A percentile compares a stretch with the other conserved stretches of the same genome.
These are phyloP conservation scores for Saccharomyces hybrid DNA, from an alignment of 1,139 yeast species.

Conservation along the genomic window DNA sequence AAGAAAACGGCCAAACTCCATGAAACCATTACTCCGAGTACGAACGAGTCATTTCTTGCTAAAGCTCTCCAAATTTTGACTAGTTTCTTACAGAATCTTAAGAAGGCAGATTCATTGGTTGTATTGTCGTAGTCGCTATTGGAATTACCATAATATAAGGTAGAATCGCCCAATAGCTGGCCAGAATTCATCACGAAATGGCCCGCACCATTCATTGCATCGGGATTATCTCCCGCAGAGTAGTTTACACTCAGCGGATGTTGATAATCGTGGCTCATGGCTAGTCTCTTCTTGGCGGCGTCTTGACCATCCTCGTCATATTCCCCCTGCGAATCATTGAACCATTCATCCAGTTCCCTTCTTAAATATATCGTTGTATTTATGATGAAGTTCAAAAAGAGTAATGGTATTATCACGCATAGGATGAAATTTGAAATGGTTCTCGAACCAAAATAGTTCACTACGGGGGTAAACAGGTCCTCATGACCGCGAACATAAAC, in stretches of 20 bases:
- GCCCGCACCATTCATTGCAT: not conserved
- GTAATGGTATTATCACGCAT: constrained; percentile 22
- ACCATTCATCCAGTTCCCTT: constrained; percentile 3
- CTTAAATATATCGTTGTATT: constrained; percentile 13
- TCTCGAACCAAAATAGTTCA: constrained; percentile 29
- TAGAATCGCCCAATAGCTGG: not conserved
- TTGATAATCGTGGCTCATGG: not conserved
- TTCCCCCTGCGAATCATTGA: constrained; percentile 1
- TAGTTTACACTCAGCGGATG: not conserved
- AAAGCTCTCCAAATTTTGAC: constrained; percentile 2
- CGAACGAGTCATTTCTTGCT: constrained; percentile 3
- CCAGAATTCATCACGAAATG: not conserved
- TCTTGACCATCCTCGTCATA: not conserved
- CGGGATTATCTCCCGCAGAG: not conserved
- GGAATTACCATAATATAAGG: not conserved
- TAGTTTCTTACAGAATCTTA: not conserved
- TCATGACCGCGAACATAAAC: constrained; percentile 30
- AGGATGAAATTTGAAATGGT: constrained; percentile 18
- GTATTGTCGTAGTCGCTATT: not conserved
- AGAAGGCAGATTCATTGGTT: not conserved
- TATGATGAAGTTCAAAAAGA: constrained; percentile 16
- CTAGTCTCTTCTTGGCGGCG: not conserved
- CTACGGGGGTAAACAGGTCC: constrained; percentile 23
- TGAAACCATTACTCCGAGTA: constrained; percentile 3
- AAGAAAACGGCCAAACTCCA: constrained; percentile 2